These are phyloP conservation scores for Aspergillus kassunensis DNA, from an alignment of 495 filamentous ascomycete genomes.

Conservation along the genomic window DNA sequence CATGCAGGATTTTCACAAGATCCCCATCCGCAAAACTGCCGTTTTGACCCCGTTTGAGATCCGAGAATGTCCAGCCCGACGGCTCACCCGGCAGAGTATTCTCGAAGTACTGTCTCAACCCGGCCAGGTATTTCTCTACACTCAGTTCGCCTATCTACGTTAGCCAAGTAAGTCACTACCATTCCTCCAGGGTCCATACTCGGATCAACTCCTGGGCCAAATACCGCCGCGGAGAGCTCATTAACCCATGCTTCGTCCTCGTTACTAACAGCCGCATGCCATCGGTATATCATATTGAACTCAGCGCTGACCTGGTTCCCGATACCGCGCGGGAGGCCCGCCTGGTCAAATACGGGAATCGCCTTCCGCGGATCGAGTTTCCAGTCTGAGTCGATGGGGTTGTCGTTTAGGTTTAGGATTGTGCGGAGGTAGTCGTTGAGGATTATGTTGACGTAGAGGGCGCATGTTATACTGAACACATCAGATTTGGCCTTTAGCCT, in stretches of 20 bases:
- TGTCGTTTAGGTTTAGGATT: slow-evolving; percentile 6
- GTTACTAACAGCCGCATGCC: slow-evolving; percentile 41
- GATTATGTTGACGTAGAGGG: slow-evolving; percentile 26
- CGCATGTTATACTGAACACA: slow-evolving; percentile 23
- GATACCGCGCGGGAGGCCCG: slow-evolving; percentile 23
- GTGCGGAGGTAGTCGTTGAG: slow-evolving; percentile 6
- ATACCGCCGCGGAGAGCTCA: slow-evolving; percentile 30
- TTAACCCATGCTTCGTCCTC: slow-evolving; percentile 44
- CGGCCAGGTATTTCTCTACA: background rate
- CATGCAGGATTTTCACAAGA: slow-evolving; percentile 55
- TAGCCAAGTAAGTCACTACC: background rate
- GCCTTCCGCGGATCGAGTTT: slow-evolving; percentile 25
- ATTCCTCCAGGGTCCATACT: background rate
- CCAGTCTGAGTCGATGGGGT: slow-evolving; percentile 55
- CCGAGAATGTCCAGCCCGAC: slow-evolving; percentile 50
- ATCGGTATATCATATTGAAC: slow-evolving; percentile 52
- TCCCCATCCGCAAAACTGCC: slow-evolving; percentile 59
- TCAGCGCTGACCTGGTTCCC: slow-evolving; percentile 50
- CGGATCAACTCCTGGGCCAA: slow-evolving; percentile 14
- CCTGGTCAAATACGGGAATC: slow-evolving; percentile 7
- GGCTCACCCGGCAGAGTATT: slow-evolving; percentile 27
- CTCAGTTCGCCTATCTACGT: background rate
- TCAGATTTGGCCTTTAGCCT: background rate
- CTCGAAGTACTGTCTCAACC: slow-evolving; percentile 2
- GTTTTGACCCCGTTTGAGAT: slow-evolving; percentile 47